Evolutionary conservation across 2,329 filamentous ascomycete species (phyloP), one percentile per base, ranked within the genome.

Genomic region (Nannizziopsis arthrosporioides): DNA sequence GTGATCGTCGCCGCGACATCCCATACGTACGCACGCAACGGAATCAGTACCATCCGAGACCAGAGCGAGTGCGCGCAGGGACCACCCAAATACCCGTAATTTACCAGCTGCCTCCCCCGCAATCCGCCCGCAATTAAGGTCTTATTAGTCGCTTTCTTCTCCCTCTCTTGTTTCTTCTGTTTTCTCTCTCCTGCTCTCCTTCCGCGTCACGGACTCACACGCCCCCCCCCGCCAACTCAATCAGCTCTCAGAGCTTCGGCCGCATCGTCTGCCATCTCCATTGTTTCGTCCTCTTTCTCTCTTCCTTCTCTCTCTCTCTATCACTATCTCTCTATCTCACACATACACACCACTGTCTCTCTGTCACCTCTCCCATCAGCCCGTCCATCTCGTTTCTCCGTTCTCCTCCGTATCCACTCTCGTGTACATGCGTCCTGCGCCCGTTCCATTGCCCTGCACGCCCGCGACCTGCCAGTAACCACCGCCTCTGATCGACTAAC

Each of bases 401-500:
- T 37, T 38, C n/a, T 35, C 40, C 47, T 5, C 37, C 34, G 32
- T 27, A 11, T 7, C 19, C 18, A 14, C 18, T 32, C 7, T 18
- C n/a, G 15, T 19, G 35, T 22, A 48, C 30, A 18, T 42, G 14
- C 19, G 17, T 47, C n/a, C n/a, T n/a, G n/a, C n/a, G 39, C n/a
- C 8, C n/a, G 27, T 47, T 42, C 27, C 39, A 40, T n/a, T 39
- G 40, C 31, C 39, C 39, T 40, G 22, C n/a, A n/a, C 39, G 18
- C 17, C 14, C 40, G 39, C 31, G 42, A 48, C 46, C 36, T 48
- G 39, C 40, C 46, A 37, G 46, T 40, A 36, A 42, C 38, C n/a
- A 42, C 39, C 46, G n/a, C n/a, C n/a, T n/a, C n/a, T n/a, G n/a
- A n/a, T 47, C 37, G 37, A 31, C 12, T 27, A 36, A 31, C 12